A percentile compares a stretch with the other conserved stretches of the same genome.
phyloP scores from a whole-genome alignment of 371 early-diverging fungal genomes.

The Mucor irregularis region DNA sequence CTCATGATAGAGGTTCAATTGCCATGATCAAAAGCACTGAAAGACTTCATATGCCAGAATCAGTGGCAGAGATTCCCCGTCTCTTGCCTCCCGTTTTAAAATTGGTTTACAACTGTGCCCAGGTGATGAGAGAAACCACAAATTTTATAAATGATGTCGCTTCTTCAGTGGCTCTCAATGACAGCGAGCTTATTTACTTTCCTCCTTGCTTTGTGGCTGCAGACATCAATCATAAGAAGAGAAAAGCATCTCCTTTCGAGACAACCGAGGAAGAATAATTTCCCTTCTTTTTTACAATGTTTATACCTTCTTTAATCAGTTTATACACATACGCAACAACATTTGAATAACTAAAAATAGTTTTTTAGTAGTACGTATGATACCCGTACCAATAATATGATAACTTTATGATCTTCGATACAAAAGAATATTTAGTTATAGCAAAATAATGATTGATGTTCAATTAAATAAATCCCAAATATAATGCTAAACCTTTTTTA shows the following conservation, averaged over 20 bases:
- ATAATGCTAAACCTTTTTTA: conserved; percentile 14
- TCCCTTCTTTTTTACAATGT: conserved; percentile 11
- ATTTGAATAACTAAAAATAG: conserved; percentile 15
- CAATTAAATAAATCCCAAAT: conserved; percentile 16
- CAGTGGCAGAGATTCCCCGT: conserved; percentile 5
- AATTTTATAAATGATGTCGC: conserved; percentile 3
- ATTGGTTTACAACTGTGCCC: conserved; percentile 9
- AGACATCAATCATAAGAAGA: conserved; percentile 12
- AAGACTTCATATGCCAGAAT: conserved; percentile 19
- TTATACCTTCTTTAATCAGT: conserved; percentile 16
- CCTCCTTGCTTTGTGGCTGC: conserved; percentile 18
- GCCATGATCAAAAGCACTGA: conserved; percentile 5
- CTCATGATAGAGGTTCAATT: conserved; percentile 7
- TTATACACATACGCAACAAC: conserved; percentile 11
- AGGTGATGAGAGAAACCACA: conserved; percentile 7
- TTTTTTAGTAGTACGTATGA: conserved; percentile 13
- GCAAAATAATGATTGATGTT: conserved; percentile 13
- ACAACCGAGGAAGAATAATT: conserved; percentile 15
- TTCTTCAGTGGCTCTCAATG: conserved; percentile 10
- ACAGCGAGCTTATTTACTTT: conserved; percentile 3
- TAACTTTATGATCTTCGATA: conserved; percentile 11
- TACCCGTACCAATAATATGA: conserved; percentile 15
- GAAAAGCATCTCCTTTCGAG: conserved; percentile 19
- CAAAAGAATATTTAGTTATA: conserved; percentile 7
- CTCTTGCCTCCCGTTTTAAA: conserved; percentile 20